Conservation (phyloP, 2,329 filamentous ascomycete genomes). For the Helminthosporium solani region DNA sequence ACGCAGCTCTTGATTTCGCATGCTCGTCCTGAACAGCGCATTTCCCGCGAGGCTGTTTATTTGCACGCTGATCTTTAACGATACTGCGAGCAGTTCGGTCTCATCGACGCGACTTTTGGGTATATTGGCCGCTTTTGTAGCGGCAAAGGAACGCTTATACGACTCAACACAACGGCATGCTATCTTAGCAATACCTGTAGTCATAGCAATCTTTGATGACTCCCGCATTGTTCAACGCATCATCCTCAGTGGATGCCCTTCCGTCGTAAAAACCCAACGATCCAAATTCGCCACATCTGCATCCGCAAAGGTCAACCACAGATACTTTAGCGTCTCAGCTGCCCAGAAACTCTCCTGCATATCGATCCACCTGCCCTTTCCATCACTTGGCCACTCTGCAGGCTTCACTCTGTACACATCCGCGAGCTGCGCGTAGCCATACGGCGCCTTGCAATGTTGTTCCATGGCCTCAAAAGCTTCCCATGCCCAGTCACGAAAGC, state of each 20-base stretch:
- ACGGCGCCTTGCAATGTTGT: slow-evolving; percentile 40
- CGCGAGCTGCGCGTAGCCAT: slow-evolving; percentile 40
- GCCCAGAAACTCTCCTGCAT: slow-evolving; percentile 44
- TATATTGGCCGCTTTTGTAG: no score
- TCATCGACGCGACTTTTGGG: no score
- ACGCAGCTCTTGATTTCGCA: no score
- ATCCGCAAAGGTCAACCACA: slow-evolving; percentile 43
- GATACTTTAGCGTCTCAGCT: slow-evolving; percentile 46
- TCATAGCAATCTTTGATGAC: not conserved
- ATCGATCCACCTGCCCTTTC: slow-evolving; percentile 35
- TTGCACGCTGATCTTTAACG: no score
- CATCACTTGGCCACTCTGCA: slow-evolving; percentile 20
- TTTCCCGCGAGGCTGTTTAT: no score
- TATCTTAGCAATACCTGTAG: not conserved
- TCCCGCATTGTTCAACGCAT: slow-evolving; percentile 26
- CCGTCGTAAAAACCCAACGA: slow-evolving; percentile 48
- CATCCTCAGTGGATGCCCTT: slow-evolving; percentile 44
- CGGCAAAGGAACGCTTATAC: not conserved
- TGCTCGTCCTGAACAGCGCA: no score
- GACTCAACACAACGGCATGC: not conserved
- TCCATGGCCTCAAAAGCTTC: slow-evolving; percentile 43
- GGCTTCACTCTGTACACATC: slow-evolving; percentile 35
- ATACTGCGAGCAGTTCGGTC: no score
- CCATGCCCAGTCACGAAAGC: slow-evolving; percentile 47
- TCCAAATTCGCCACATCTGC: slow-evolving; percentile 41